Conservation (phyloP, 2,329 filamentous ascomycete genomes). For the Blastomyces emzantsi region DNA sequence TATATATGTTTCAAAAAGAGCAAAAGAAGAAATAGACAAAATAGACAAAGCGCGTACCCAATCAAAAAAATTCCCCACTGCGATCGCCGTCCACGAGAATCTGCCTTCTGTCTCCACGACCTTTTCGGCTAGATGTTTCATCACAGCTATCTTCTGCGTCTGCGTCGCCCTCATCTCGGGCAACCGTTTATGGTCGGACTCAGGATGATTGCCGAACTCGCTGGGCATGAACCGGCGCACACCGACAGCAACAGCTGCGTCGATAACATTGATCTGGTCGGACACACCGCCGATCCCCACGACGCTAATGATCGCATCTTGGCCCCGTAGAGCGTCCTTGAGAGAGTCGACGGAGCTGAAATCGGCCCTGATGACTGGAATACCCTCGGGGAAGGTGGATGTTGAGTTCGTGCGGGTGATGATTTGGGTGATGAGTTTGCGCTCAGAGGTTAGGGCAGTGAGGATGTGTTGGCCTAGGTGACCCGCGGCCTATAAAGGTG, state of each 20-base stretch:
- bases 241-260: conserved; percentile 7
- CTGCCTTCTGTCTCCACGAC: conserved; percentile 7
- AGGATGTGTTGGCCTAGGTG: conserved; percentile 18
- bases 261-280: conserved; percentile 7
- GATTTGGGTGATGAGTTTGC: conserved; percentile 18
- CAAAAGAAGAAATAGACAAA: background rate
- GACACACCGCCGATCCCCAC: conserved; percentile 9
- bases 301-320: conserved; percentile 18
- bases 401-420: conserved; percentile 12
- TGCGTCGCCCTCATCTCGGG: conserved; percentile 9
- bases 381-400: conserved; percentile 10
- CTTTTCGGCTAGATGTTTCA: conserved; percentile 15
- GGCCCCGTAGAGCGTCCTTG: conserved; percentile 14
- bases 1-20: background rate
- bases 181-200: background rate
- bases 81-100: conserved; percentile 15
- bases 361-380: conserved; percentile 15
- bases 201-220: conserved; percentile 9
- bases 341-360: conserved; percentile 17
- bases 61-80: conserved; percentile 15
- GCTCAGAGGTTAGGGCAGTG: conserved; percentile 19
- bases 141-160: conserved; percentile 13
- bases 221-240: conserved; percentile 10
- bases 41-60: conserved; percentile 7
- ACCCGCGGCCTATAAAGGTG: conserved; percentile 1